A percentile compares a stretch with the other conserved stretches of the same genome.
Evolutionary conservation across 495 filamentous ascomycete genomes (phyloP).

Genomic region (Lasiosphaeria miniovina): DNA sequence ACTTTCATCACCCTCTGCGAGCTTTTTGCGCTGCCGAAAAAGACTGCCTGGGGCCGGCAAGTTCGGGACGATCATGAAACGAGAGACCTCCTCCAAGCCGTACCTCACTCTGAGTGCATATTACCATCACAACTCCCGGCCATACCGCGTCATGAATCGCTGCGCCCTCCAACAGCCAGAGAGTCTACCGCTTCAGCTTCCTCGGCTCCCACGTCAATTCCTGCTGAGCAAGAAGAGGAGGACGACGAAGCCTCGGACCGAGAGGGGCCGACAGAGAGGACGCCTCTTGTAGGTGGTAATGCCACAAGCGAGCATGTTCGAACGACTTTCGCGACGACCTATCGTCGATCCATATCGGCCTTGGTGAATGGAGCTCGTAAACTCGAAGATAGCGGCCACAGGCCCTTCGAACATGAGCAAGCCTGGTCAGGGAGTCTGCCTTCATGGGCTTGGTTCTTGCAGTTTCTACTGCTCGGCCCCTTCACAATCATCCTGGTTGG

Average conservation of each 20-base stretch:
- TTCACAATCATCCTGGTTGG: conserved; percentile 70
- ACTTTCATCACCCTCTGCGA: conserved; percentile 72
- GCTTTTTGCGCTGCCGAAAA: conserved; percentile 72
- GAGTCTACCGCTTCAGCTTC: conserved; percentile 14
- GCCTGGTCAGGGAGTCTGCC: conserved; percentile 77
- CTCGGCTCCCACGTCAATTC: conserved; percentile 1
- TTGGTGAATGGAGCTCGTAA: conserved; percentile 33
- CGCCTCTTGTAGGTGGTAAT: conserved; percentile 62
- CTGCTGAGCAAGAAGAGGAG: conserved; percentile 22
- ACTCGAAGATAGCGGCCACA: conserved; percentile 21
- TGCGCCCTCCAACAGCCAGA: conserved; percentile 14
- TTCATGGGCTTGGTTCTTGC: conserved; percentile 78
- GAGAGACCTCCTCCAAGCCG: conserved; percentile 33
- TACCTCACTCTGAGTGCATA: conserved; percentile 29
- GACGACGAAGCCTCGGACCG: conserved; percentile 46
- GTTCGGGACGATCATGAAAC: conserved; percentile 47
- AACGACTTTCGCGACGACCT: conserved; percentile 73
- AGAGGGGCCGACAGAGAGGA: conserved; percentile 69
- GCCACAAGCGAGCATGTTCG: conserved; percentile 42
- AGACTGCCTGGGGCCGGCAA: conserved; percentile 57
- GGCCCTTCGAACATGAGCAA: conserved; percentile 75
- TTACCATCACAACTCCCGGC: conserved; percentile 24
- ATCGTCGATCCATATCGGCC: conserved; percentile 45
- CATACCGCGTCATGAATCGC: conserved; percentile 18
- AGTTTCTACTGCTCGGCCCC: conserved; percentile 78